Percentiles rank a stretch among this genome's conserved stretches.
Evolutionary conservation across 495 filamentous ascomycete species (phyloP).

Genomic region (Lasiosphaeria hispida): DNA sequence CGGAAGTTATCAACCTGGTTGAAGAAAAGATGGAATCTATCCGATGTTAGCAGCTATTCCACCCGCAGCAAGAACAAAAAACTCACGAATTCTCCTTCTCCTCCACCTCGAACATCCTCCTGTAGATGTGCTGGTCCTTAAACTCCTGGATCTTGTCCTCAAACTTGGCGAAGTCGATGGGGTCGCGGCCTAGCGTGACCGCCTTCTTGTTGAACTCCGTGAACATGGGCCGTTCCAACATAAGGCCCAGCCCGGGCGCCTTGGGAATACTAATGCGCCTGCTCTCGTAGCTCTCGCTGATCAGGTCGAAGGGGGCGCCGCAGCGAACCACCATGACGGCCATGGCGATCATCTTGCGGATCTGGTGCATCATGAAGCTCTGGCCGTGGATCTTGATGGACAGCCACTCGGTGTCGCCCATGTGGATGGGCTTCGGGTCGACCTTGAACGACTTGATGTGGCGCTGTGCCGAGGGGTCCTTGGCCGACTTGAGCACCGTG

Average conservation of each 20-base stretch:
- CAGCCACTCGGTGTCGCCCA: conserved; percentile 91
- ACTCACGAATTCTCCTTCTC: conserved; percentile 72
- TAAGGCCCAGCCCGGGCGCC: conserved; percentile 80
- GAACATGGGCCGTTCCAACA: conserved; percentile 89
- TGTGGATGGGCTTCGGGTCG: conserved; percentile 68
- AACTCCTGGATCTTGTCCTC: conserved; percentile 79
- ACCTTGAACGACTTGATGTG: conserved; percentile 86
- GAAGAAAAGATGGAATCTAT: conserved; percentile 77
- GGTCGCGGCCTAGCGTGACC: conserved; percentile 51
- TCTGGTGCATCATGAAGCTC: conserved; percentile 99
- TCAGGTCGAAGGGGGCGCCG: conserved; percentile 64
- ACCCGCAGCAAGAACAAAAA: not conserved
- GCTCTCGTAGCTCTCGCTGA: conserved; percentile 65
- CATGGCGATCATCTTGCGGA: conserved; percentile 98
- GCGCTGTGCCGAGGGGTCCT: conserved; percentile 78
- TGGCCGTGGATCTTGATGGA: conserved; percentile 94
- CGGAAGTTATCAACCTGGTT: conserved; percentile 78
- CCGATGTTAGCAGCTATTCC: conserved; percentile 13
- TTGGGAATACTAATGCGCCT: conserved; percentile 84
- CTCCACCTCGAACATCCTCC: conserved; percentile 85
- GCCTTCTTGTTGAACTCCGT: conserved; percentile 72
- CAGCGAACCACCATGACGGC: conserved; percentile 77
- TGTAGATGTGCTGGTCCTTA: conserved; percentile 91
- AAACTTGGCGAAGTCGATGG: conserved; percentile 74
- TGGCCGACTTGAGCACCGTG: conserved; percentile 79